phyloP scores from a whole-genome alignment of 768 basidiomycete species.

The Nevesoporus exiguus region DNA sequence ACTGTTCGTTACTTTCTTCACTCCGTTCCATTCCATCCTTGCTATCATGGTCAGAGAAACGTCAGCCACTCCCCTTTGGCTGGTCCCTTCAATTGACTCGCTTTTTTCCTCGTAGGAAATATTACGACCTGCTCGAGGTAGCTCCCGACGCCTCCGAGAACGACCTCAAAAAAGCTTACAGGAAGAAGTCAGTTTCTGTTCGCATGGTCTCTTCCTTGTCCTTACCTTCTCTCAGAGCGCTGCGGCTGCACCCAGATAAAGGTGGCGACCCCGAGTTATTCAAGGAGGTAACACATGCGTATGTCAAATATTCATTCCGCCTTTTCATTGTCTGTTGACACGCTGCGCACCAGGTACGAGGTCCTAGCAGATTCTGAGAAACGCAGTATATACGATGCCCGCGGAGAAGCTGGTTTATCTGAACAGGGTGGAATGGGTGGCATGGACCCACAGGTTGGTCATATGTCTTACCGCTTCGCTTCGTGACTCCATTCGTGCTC shows the following conservation, averaged over 20 bases:
- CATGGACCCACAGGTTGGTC: constrained; percentile 89
- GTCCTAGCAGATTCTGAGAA: constrained; percentile 86
- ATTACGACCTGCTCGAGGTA: constrained; percentile 90
- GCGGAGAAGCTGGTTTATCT: constrained; percentile 87
- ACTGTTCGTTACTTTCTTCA: constrained; percentile 14
- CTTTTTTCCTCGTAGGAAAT: constrained; percentile 54
- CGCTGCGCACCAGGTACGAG: constrained; percentile 66
- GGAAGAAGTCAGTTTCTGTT: constrained; percentile 67
- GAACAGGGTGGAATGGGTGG: constrained; percentile 89
- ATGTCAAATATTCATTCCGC: constrained; percentile 34
- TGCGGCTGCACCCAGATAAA: constrained; percentile 88
- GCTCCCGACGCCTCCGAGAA: constrained; percentile 70
- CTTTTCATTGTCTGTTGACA: not conserved
- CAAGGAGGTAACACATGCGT: constrained; percentile 97
- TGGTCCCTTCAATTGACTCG: not conserved
- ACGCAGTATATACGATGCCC: constrained; percentile 78
- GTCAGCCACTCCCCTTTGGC: constrained; percentile 29
- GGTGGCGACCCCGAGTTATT: constrained; percentile 95
- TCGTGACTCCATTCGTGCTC: not conserved
- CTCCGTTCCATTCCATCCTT: constrained; percentile 8
- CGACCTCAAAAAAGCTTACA: constrained; percentile 94
- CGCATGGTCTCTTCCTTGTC: not conserved
- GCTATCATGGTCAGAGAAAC: constrained; percentile 66
- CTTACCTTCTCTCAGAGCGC: constrained; percentile 49
- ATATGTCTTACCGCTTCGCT: not conserved